phyloP scores from a whole-genome alignment of 129 eudicot genomes.

The Cynara cardunculus region DNA sequence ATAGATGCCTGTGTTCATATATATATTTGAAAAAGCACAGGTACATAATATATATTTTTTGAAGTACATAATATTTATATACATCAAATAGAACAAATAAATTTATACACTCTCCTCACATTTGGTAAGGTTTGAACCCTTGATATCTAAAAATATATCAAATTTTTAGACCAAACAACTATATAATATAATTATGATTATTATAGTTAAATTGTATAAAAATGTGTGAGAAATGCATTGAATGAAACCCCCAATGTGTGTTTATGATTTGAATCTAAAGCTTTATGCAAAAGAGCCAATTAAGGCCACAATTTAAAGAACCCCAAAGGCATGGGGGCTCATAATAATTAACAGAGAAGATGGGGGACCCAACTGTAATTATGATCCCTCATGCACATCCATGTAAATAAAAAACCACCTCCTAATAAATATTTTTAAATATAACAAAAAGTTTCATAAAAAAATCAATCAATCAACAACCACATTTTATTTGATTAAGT shows the following conservation, averaged over 20 bases:
- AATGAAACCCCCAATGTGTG: not conserved
- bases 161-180: no score
- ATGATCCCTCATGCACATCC: slow-evolving; percentile 17
- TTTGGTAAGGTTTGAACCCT: no score
- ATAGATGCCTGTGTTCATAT: no score
- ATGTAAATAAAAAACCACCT: not conserved
- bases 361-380: slow-evolving; percentile 22
- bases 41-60: not conserved
- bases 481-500: no score
- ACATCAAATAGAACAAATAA: no score
- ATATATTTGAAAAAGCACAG: not conserved
- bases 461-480: no score
- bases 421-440: not conserved
- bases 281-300: slow-evolving; percentile 16
- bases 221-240: slow-evolving; percentile 14
- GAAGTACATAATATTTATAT: not conserved
- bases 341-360: slow-evolving; percentile 12
- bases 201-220: not conserved
- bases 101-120: no score
- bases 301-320: slow-evolving; percentile 21
- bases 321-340: slow-evolving; percentile 20
- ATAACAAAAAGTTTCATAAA: no score
- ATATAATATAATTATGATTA: not conserved
- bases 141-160: no score
- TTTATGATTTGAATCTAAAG: slow-evolving; percentile 13